Conservation (phyloP, 148 eudicot species). For the Euryodendron excelsum region DNA sequence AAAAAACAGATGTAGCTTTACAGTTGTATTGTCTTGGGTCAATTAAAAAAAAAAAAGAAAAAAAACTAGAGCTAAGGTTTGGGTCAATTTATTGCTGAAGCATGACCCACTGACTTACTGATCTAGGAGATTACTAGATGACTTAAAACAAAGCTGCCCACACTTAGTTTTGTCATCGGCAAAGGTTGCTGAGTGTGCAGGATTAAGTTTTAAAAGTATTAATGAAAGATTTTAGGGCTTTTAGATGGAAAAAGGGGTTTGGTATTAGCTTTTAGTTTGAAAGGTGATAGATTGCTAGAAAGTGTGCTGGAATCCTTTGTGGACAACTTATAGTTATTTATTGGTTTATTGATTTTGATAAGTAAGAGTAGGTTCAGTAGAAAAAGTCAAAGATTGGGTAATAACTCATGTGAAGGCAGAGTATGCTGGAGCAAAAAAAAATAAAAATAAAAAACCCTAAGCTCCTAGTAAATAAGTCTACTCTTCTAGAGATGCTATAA, state of each 20-base stretch:
- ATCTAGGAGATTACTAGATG: not conserved
- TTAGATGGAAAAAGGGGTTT: not conserved
- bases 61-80: not conserved
- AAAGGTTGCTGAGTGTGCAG: not conserved
- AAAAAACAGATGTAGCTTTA: not conserved
- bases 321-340: not conserved
- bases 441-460: not conserved
- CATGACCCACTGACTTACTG: not conserved
- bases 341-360: not conserved
- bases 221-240: constrained; percentile 1
- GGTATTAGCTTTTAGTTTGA: not conserved
- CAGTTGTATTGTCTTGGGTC: not conserved
- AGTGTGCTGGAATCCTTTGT: not conserved
- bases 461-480: not conserved
- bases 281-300: not conserved
- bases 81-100: not conserved
- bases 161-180: not conserved
- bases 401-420: not conserved
- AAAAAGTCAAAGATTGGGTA: not conserved
- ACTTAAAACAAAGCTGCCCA: not conserved
- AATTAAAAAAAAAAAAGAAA: not conserved
- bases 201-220: not conserved
- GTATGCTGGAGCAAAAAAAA: not conserved
- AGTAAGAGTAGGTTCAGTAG: not conserved
- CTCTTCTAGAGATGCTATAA: no score